phyloP scores from a whole-genome alignment of 768 basidiomycete genomes.

The Lyophyllum semitale region DNA sequence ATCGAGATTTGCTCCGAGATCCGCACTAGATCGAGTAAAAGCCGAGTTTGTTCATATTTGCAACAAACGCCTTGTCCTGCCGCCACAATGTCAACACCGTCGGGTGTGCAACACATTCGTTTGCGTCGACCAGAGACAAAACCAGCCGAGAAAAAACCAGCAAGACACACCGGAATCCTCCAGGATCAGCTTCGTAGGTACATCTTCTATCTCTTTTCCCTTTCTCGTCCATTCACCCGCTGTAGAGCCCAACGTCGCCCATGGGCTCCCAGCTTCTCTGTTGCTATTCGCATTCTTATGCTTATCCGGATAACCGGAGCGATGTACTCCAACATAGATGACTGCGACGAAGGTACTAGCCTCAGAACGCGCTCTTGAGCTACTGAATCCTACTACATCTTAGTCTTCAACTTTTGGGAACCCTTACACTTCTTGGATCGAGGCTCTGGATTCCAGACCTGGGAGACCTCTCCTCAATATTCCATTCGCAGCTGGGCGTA shows the following conservation, averaged over 20 bases:
- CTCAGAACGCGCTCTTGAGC: neutral
- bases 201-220: neutral
- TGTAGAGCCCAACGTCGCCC: slow-evolving; percentile 69
- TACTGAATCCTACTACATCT: neutral
- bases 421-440: slow-evolving; percentile 89
- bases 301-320: slow-evolving; percentile 80
- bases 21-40: neutral
- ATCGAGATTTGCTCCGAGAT: too few relatives aligned
- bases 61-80: slow-evolving; percentile 5
- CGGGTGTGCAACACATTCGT: slow-evolving; percentile 46
- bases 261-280: slow-evolving; percentile 83
- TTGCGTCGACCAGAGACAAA: slow-evolving; percentile 45
- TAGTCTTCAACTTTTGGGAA: slow-evolving; percentile 99
- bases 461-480: slow-evolving; percentile 91
- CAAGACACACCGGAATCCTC: slow-evolving; percentile 66
- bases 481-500: slow-evolving; percentile 97
- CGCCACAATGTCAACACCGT: slow-evolving; percentile 32
- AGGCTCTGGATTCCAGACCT: slow-evolving; percentile 94
- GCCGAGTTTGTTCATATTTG: slow-evolving; percentile 14
- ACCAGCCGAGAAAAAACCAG: slow-evolving; percentile 28
- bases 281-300: slow-evolving; percentile 82
- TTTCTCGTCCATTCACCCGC: slow-evolving; percentile 11
- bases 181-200: slow-evolving; percentile 82
- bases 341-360: slow-evolving; percentile 90
- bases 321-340: slow-evolving; percentile 94